These are phyloP conservation scores for Ascochyta fabae DNA, from an alignment of 2,329 filamentous ascomycete genomes.

Conservation along the genomic window DNA sequence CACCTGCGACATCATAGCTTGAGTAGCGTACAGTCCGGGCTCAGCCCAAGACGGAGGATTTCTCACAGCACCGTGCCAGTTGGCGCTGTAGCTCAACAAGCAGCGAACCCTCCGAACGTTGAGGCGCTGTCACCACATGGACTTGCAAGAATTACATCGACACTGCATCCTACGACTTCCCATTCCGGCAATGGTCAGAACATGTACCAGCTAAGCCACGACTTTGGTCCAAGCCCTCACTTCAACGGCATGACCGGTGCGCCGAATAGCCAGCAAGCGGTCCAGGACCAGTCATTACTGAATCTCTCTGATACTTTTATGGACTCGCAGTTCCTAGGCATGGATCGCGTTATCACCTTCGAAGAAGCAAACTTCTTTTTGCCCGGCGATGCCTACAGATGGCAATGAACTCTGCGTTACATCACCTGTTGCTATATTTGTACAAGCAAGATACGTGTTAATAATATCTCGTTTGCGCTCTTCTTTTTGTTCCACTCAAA, in stretches of 20 bases:
- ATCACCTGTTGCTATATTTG: background rate
- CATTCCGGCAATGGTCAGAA: slow-evolving; percentile 6
- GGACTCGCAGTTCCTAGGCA: slow-evolving; percentile 42
- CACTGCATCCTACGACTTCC: background rate
- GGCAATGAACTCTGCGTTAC: slow-evolving; percentile 21
- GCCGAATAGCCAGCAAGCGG: slow-evolving; percentile 19
- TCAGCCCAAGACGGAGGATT: slow-evolving; percentile 21
- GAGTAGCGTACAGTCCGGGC: slow-evolving; percentile 19
- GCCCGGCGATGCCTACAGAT: slow-evolving; percentile 38
- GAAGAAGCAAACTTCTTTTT: slow-evolving; percentile 45
- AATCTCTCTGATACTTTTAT: slow-evolving; percentile 42
- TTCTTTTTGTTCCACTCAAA: background rate
- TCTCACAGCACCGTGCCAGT: slow-evolving; percentile 12
- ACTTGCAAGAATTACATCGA: background rate
- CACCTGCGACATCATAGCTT: slow-evolving; percentile 25
- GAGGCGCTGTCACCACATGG: background rate
- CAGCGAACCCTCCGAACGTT: background rate
- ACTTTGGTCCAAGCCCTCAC: slow-evolving; percentile 1
- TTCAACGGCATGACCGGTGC: background rate
- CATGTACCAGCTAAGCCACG: slow-evolving; percentile 9
- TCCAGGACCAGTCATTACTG: slow-evolving; percentile 40
- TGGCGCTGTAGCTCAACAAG: background rate
- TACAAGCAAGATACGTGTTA: background rate
- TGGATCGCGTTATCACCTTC: slow-evolving; percentile 47
- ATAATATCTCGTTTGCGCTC: background rate